These are phyloP conservation scores for Botryotinia narcissicola DNA, from an alignment of 2,329 filamentous ascomycete species.

Conservation along the genomic window DNA sequence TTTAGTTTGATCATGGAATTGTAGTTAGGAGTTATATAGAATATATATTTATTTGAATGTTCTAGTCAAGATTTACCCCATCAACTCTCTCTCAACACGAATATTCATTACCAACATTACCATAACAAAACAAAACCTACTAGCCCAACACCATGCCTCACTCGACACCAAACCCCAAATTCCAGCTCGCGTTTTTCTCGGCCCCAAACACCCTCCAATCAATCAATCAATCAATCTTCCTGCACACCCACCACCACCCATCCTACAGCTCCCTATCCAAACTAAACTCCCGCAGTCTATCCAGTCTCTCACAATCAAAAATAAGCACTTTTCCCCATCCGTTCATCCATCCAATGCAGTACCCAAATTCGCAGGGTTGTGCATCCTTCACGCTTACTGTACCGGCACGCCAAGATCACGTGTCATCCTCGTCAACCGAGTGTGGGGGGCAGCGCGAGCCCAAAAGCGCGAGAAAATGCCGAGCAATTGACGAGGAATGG, in stretches of 20 bases:
- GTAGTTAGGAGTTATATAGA: background rate
- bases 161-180: background rate
- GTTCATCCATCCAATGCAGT: background rate
- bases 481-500: background rate
- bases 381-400: background rate
- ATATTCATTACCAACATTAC: background rate
- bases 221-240: background rate
- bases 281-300: background rate
- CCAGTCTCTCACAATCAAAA: background rate
- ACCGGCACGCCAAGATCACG: background rate
- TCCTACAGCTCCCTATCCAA: background rate
- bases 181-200: background rate
- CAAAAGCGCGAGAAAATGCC: constrained; percentile 11
- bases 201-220: background rate
- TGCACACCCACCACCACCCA: background rate
- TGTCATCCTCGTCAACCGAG: background rate
- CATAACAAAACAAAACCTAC: background rate
- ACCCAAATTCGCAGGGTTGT: background rate
- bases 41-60: background rate
- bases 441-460: background rate
- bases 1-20: background rate
- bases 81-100: too few relatives aligned
- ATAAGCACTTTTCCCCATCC: background rate
- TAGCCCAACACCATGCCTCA: background rate
- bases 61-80: background rate